A percentile compares a stretch with the other conserved stretches of the same genome.
These are phyloP conservation scores for Agrocybe chaxingu DNA, from an alignment of 768 basidiomycete genomes.

Conservation along the genomic window DNA sequence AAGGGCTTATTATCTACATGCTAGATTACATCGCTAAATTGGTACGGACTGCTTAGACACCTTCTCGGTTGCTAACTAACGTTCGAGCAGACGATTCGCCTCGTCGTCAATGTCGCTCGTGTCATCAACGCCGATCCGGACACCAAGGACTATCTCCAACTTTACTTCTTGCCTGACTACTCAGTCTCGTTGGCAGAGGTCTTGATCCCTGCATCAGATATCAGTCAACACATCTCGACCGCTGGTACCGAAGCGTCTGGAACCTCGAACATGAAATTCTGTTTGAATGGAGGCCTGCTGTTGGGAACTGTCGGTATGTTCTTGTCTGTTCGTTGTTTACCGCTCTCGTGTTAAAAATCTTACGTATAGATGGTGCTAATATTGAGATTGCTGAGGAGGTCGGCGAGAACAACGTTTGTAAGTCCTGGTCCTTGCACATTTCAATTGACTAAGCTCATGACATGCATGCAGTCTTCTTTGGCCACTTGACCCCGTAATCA, in stretches of 20 bases:
- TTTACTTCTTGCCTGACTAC: constrained; percentile 98
- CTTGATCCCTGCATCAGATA: constrained; percentile 88
- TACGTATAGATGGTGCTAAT: constrained; percentile 76
- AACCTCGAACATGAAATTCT: constrained; percentile 88
- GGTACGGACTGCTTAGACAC: constrained; percentile 27
- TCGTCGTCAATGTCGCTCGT: constrained; percentile 88
- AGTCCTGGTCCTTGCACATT: constrained; percentile 31
- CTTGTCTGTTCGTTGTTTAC: not conserved
- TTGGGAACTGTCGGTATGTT: constrained; percentile 73
- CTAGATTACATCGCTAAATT: constrained; percentile 90
- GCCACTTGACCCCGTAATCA: constrained; percentile 70
- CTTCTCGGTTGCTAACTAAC: not conserved
- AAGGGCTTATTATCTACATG: not conserved
- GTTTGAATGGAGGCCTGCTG: constrained; percentile 85
- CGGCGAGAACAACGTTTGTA: constrained; percentile 89
- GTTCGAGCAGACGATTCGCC: constrained; percentile 67
- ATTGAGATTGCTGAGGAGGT: constrained; percentile 94
- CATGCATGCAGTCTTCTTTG: constrained; percentile 72
- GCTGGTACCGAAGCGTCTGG: constrained; percentile 91
- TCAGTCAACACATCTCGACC: constrained; percentile 95
- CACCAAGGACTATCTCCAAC: constrained; percentile 78
- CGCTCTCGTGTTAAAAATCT: not conserved
- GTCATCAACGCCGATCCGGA: constrained; percentile 84
- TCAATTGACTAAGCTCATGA: not conserved
- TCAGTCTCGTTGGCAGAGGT: constrained; percentile 81